These are phyloP conservation scores for Lithocarpus polystachyus DNA, from an alignment of 306 rosid species.

Conservation along the genomic window DNA sequence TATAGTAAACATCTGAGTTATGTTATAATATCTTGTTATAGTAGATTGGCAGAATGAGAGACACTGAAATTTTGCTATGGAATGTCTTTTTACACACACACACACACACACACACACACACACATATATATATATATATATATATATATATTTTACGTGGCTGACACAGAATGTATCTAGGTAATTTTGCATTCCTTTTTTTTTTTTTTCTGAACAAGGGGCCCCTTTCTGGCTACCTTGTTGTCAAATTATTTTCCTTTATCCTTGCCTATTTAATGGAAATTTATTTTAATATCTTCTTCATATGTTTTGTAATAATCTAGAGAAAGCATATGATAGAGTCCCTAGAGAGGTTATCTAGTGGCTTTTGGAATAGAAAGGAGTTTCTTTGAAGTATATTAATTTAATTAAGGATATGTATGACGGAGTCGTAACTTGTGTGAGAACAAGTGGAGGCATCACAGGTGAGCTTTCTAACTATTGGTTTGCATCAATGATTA, in stretches of 20 bases:
- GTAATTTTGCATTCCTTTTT: not conserved
- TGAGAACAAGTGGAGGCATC: no score
- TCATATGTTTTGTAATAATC: no score
- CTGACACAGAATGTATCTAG: not conserved
- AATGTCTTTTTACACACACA: not conserved
- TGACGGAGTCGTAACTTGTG: no score
- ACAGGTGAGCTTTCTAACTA: no score
- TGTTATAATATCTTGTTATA: not conserved
- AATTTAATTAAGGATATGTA: no score
- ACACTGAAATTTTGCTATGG: not conserved
- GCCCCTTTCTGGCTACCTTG: not conserved
- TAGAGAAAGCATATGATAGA: no score
- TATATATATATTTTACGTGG: not conserved
- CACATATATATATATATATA: no score
- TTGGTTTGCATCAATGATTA: not conserved
- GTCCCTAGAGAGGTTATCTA: no score
- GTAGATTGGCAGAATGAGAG: not conserved
- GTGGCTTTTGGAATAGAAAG: no score
- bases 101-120: no score
- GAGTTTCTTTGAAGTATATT: no score
- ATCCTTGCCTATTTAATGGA: not conserved
- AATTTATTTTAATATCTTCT: not conserved
- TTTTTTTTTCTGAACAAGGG: not conserved
- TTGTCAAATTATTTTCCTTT: not conserved
- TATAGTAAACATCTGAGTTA: not conserved